Conservation (phyloP, 345 rosid genomes). For the Lepidium didymum region DNA sequence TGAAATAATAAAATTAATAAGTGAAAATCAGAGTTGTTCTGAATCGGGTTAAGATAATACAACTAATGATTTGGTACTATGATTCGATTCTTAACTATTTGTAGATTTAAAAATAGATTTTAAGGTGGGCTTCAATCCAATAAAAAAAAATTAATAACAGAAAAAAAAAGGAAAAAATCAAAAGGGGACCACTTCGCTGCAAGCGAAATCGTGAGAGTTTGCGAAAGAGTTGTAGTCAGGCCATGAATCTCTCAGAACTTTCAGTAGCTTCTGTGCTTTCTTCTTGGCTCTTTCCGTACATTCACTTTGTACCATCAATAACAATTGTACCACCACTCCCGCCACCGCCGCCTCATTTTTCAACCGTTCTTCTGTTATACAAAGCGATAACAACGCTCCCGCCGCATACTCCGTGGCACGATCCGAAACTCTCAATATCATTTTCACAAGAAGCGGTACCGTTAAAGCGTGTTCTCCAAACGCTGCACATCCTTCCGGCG, state of each 20-base stretch:
- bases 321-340: slow-evolving; percentile 74
- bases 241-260: slow-evolving; percentile 79
- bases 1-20: neutral
- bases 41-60: no score
- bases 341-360: slow-evolving; percentile 73
- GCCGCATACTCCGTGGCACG: slow-evolving; percentile 92
- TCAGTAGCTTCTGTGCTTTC: slow-evolving; percentile 81
- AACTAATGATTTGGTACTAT: no score
- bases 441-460: slow-evolving; percentile 68
- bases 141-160: no score
- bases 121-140: no score
- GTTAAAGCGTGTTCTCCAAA: slow-evolving; percentile 63
- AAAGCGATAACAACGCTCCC: slow-evolving; percentile 68
- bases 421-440: slow-evolving; percentile 69
- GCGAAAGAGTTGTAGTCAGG: slow-evolving; percentile 50
- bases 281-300: slow-evolving; percentile 93
- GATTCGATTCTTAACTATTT: no score
- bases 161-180: slow-evolving; percentile 19
- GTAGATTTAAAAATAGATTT: no score
- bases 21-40: no score
- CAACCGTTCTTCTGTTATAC: slow-evolving; percentile 58
- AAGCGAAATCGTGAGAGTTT: slow-evolving; percentile 62
- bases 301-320: slow-evolving; percentile 83
- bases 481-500: slow-evolving; percentile 59
- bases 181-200: slow-evolving; percentile 76